A percentile compares a stretch with the other conserved stretches of the same genome.
phyloP scores from a whole-genome alignment of 768 basidiomycete genomes.

The Russula olivacea region DNA sequence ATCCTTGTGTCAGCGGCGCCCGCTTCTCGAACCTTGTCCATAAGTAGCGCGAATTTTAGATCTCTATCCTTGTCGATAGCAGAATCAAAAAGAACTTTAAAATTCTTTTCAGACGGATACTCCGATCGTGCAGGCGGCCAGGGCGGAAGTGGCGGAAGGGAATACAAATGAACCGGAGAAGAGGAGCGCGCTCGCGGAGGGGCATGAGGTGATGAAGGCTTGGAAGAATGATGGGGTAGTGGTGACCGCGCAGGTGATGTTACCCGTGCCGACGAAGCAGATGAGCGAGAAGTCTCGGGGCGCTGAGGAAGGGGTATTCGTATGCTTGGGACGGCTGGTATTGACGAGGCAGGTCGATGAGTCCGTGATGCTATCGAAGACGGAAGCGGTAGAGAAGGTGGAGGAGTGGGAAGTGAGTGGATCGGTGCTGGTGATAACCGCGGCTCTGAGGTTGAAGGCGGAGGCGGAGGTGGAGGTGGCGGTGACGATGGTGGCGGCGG shows the following conservation, averaged over 20 bases:
- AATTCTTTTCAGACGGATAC: conserved; percentile 45
- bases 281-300: conserved; percentile 28
- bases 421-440: conserved; percentile 26
- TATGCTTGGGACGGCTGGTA: conserved; percentile 13
- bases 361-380: conserved; percentile 28
- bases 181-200: conserved; percentile 19
- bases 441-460: conserved; percentile 25
- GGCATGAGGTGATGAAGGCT: conserved; percentile 22
- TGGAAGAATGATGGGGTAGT: conserved; percentile 29
- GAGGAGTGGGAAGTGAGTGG: conserved; percentile 26
- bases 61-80: conserved; percentile 43
- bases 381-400: conserved; percentile 27
- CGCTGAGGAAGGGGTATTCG: conserved; percentile 25
- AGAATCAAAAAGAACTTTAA: conserved; percentile 62
- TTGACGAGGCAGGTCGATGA: conserved; percentile 26
- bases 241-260: conserved; percentile 23
- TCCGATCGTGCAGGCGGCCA: conserved; percentile 53
- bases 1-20: conserved; percentile 39
- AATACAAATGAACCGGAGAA: conserved; percentile 30
- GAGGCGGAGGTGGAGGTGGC: conserved; percentile 25
- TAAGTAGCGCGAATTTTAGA: conserved; percentile 35
- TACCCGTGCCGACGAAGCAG: conserved; percentile 26
- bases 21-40: conserved; percentile 38
- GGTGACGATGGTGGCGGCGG: conserved; percentile 29
- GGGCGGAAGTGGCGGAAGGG: conserved; percentile 40